These are phyloP conservation scores for Cytidiella melzeri DNA, from an alignment of 768 basidiomycete species.

Conservation along the genomic window DNA sequence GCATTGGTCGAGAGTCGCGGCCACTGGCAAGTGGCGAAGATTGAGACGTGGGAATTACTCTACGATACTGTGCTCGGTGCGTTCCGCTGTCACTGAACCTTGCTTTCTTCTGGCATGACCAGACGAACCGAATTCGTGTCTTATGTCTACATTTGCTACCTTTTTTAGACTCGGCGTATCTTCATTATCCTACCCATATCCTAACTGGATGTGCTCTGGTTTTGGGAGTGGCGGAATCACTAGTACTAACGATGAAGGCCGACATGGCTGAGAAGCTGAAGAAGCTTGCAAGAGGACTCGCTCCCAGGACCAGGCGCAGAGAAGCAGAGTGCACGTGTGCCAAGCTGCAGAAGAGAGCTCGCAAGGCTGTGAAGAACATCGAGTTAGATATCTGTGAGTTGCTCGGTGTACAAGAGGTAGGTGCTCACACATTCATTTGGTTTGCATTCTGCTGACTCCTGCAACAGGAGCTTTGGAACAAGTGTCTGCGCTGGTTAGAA, in stretches of 20 bases:
- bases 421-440: no score
- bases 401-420: slow-evolving; percentile 12
- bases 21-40: slow-evolving; percentile 42
- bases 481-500: no score
- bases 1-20: slow-evolving; percentile 29
- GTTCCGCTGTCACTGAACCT: slow-evolving; percentile 11
- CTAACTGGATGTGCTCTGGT: slow-evolving; percentile 49
- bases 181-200: slow-evolving; percentile 45
- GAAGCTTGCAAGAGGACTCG: background rate
- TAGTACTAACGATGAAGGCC: slow-evolving; percentile 28
- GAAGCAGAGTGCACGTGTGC: slow-evolving; percentile 9
- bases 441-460: no score
- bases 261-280: slow-evolving; percentile 16
- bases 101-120: background rate
- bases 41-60: slow-evolving; percentile 46
- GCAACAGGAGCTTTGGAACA: no score
- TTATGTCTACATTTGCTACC: background rate
- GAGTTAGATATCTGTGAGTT: slow-evolving; percentile 18
- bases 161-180: slow-evolving; percentile 43
- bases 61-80: slow-evolving; percentile 37
- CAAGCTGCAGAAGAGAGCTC: slow-evolving; percentile 11
- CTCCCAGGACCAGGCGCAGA: slow-evolving; percentile 2
- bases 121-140: background rate
- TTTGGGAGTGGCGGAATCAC: slow-evolving; percentile 35
- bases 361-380: slow-evolving; percentile 8